These are phyloP conservation scores for Schwanniomyces etchellsii DNA, from an alignment of 1,139 yeast genomes.

Conservation along the genomic window DNA sequence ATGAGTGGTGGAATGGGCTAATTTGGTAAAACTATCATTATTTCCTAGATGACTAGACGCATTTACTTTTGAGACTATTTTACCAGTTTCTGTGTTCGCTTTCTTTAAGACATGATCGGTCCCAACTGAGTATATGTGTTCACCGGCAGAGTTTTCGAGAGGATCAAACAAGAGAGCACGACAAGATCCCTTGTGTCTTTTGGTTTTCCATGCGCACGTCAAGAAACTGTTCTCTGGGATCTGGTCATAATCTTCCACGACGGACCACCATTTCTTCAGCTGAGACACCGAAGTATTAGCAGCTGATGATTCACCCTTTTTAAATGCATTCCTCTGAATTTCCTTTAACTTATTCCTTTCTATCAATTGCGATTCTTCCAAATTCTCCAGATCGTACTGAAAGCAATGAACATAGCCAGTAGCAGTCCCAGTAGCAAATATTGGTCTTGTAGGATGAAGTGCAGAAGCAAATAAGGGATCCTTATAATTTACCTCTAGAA, in stretches of 20 bases:
- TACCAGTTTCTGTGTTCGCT: constrained; percentile 69
- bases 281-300: constrained; percentile 28
- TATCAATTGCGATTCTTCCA: constrained; percentile 28
- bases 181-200: constrained; percentile 86
- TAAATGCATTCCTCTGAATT: constrained; percentile 21
- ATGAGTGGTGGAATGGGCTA: constrained; percentile 60
- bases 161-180: constrained; percentile 68
- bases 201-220: constrained; percentile 69
- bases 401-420: constrained; percentile 68
- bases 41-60: constrained; percentile 20
- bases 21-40: constrained; percentile 48
- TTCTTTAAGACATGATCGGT: constrained; percentile 75
- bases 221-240: constrained; percentile 25
- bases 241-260: constrained; percentile 30
- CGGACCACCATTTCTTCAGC: constrained; percentile 47
- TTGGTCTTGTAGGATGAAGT: constrained; percentile 70
- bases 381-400: constrained; percentile 43
- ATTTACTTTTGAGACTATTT: constrained; percentile 54
- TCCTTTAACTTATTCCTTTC: constrained; percentile 16
- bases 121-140: constrained; percentile 63
- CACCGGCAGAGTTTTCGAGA: constrained; percentile 41
- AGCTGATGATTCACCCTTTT: constrained; percentile 15
- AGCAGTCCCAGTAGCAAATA: constrained; percentile 67
- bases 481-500: constrained; percentile 45
- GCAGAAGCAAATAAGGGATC: constrained; percentile 75